Evolutionary conservation across 2,329 filamentous ascomycete species (phyloP).

Genomic region (Cladosporium sp.): DNA sequence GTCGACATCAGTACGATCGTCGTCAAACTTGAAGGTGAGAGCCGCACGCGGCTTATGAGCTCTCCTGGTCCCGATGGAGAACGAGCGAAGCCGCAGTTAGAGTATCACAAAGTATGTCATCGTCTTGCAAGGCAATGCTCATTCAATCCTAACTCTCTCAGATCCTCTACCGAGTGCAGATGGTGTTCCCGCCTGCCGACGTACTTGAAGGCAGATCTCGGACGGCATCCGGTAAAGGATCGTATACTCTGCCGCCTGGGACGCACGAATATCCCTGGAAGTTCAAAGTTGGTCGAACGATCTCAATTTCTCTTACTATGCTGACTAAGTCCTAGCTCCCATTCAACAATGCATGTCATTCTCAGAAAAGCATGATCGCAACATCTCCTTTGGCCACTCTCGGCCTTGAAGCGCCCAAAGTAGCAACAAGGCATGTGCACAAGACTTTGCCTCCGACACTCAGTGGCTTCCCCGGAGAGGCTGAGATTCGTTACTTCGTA

Average conservation of each 20-base stretch:
- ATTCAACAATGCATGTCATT: slow-evolving; percentile 66
- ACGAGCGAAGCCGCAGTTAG: slow-evolving; percentile 42
- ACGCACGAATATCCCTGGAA: slow-evolving; percentile 70
- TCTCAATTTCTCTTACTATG: neutral
- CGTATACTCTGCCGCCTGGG: slow-evolving; percentile 60
- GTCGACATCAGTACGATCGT: slow-evolving; percentile 52
- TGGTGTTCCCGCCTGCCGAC: slow-evolving; percentile 61
- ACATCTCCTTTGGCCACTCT: slow-evolving; percentile 34
- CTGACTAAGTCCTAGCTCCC: slow-evolving; percentile 21
- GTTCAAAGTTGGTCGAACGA: slow-evolving; percentile 54
- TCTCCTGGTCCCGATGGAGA: slow-evolving; percentile 31
- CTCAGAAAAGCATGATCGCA: slow-evolving; percentile 8
- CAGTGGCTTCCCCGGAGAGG: slow-evolving; percentile 77
- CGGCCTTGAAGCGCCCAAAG: slow-evolving; percentile 41
- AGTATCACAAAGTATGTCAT: slow-evolving; percentile 44
- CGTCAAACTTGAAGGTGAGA: slow-evolving; percentile 79
- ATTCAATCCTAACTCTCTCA: slow-evolving; percentile 34
- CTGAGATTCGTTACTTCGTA: slow-evolving; percentile 88
- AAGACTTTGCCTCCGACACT: slow-evolving; percentile 83
- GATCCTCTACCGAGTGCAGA: slow-evolving; percentile 67
- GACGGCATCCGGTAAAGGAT: slow-evolving; percentile 28
- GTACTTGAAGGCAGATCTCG: slow-evolving; percentile 29
- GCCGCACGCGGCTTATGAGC: slow-evolving; percentile 58
- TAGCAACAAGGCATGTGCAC: slow-evolving; percentile 62
- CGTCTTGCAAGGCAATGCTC: neutral